phyloP scores from a whole-genome alignment of 345 rosid species.

The Boechera retrofracta region DNA sequence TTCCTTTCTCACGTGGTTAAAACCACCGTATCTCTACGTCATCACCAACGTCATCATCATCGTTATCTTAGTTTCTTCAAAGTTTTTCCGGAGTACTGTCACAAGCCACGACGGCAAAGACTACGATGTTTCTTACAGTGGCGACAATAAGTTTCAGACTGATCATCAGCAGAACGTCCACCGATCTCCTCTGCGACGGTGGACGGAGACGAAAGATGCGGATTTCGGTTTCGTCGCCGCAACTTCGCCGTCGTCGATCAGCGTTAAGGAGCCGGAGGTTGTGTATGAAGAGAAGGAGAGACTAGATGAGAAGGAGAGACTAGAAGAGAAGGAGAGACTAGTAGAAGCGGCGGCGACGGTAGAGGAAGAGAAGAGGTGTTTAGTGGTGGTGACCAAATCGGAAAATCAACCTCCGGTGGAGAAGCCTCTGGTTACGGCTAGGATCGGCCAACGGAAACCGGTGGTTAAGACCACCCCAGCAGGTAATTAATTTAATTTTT shows the following conservation, averaged over 20 bases:
- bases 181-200: background rate
- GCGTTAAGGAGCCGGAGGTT: constrained; percentile 11
- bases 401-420: constrained; percentile 48
- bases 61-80: too few species aligned
- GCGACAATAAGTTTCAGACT: too few species aligned
- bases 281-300: constrained; percentile 15
- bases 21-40: constrained; percentile 46
- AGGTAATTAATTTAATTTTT: constrained; percentile 47
- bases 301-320: background rate
- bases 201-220: background rate
- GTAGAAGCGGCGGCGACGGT: background rate
- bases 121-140: too few species aligned
- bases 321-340: too few species aligned
- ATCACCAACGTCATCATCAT: constrained; percentile 68
- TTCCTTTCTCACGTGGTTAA: too few species aligned
- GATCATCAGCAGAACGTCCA: background rate
- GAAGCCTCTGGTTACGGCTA: constrained; percentile 55
- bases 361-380: constrained; percentile 29
- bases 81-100: too few species aligned
- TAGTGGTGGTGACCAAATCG: constrained; percentile 42
- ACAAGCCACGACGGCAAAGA: too few species aligned
- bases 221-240: background rate
- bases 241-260: background rate
- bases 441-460: constrained; percentile 45
- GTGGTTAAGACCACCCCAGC: constrained; percentile 55